These are phyloP conservation scores for Hermanozyma aechmeae DNA, from an alignment of 805 yeast species.

Conservation along the genomic window DNA sequence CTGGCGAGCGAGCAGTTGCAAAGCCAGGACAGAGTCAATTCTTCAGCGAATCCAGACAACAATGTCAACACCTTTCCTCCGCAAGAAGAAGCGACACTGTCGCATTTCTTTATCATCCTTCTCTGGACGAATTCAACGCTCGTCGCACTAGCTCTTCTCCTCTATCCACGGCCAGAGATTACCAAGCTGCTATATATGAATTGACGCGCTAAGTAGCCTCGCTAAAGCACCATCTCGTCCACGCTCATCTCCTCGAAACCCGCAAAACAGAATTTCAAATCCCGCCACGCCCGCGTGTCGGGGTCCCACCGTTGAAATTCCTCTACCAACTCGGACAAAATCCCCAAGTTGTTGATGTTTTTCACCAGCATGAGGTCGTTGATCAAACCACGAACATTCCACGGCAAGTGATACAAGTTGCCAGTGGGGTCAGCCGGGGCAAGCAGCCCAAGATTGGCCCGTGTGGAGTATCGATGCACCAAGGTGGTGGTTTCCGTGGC, in stretches of 20 bases:
- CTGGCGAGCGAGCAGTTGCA: no score
- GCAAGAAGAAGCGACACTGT: no score
- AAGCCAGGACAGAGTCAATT: no score
- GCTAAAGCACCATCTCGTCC: slow-evolving; percentile 18
- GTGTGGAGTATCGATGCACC: slow-evolving; percentile 5
- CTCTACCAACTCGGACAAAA: slow-evolving; percentile 15
- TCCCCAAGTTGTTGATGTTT: slow-evolving; percentile 16
- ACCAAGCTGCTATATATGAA: no score
- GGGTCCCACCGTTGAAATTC: slow-evolving; percentile 23
- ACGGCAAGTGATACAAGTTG: slow-evolving; percentile 23
- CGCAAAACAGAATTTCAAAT: slow-evolving; percentile 22
- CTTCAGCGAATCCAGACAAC: no score
- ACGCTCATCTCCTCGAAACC: slow-evolving; percentile 22
- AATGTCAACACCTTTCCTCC: no score
- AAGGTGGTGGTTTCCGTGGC: slow-evolving; percentile 29
- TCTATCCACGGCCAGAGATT: no score
- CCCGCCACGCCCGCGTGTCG: slow-evolving; percentile 19
- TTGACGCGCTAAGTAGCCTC: no score
- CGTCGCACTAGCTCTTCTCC: no score
- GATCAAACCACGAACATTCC: slow-evolving; percentile 29
- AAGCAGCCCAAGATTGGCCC: not conserved
- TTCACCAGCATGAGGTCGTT: slow-evolving; percentile 23
- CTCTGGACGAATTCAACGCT: no score
- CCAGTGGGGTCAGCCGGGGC: not conserved
- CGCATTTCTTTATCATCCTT: no score